Evolutionary conservation across 257 asterid genomes (phyloP), one percentile per base, ranked within the genome.

Genomic region (Plantago major): DNA sequence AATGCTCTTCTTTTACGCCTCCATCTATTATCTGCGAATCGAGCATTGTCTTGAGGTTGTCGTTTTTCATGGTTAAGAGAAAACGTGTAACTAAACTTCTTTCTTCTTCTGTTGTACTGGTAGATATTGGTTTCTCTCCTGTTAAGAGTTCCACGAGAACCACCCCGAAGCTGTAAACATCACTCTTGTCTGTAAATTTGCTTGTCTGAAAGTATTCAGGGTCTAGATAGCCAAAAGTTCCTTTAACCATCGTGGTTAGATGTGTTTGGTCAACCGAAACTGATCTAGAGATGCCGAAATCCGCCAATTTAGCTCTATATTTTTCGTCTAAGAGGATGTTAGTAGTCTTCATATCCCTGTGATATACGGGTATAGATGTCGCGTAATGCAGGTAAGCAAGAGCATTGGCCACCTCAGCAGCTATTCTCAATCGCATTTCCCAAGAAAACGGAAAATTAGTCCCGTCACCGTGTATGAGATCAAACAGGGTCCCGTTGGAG

Each of bases 271-370:
- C 75, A 7, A 19, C 15, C 1, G 71, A 26, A 40, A 62, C 65
- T 0, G 72, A 71, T 49, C 71, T 68, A 48, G 80, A 74, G 58
- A 69, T 68, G 10, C 78, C 78, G 12, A 78, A 78, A 68, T 74
- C 80, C 0, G 83, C 75, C 48, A 71, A 40, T n/a, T 62, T 74
- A 10, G 80, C 73, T 18, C 66, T 58, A 18, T 71, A 78, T 15
- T 74, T 78, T 26, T 74, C 78, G 15, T 78, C 80, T 17, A 78
- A 6, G 6, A 78, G 68, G 42, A 78, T 75, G 62, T 78, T 78
- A 38, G 47, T 48, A 5, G 83, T 60, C 65, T 78, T 74, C 66
- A 78, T 65, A 48, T 78, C 80, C 44, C 80, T 58, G 37, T 78
- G 83, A 62, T 60, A 71, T 48, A 78, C 65, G 3, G 83, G 80